Conservation (phyloP, 306 rosid species). For the Chamaecrista fasciculata region DNA sequence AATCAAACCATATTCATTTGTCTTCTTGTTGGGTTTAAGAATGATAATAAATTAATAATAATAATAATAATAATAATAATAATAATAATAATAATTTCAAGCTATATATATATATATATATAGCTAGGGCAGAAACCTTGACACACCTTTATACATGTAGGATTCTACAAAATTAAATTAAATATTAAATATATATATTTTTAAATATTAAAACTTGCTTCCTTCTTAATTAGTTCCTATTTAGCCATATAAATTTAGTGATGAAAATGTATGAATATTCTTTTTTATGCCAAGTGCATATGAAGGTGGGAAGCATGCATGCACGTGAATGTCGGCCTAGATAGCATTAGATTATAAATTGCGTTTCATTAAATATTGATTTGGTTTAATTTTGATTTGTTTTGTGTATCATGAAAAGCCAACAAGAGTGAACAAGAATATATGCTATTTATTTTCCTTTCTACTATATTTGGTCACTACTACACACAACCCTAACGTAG, state of each 20-base stretch:
- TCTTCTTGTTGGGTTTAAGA: conserved; percentile 22
- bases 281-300: conserved; percentile 38
- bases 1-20: conserved; percentile 29
- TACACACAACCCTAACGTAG: conserved; percentile 26
- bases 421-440: conserved; percentile 35
- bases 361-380: neutral
- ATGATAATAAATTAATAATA: neutral
- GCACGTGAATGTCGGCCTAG: conserved; percentile 6
- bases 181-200: neutral
- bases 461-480: too few relatives aligned
- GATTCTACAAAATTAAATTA: conserved; percentile 26
- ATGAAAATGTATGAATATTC: conserved; percentile 36
- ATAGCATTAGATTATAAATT: neutral
- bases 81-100: neutral
- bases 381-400: neutral
- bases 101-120: too few relatives aligned
- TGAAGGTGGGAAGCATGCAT: conserved; percentile 41
- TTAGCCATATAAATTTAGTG: too few relatives aligned
- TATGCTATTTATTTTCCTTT: conserved; percentile 34
- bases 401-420: neutral
- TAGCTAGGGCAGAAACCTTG: conserved; percentile 15
- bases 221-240: neutral
- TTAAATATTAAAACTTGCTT: conserved; percentile 27
- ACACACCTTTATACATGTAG: conserved; percentile 7
- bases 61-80: neutral